These are phyloP conservation scores for Eucalyptus coolabah DNA, from an alignment of 345 rosid genomes.

Conservation along the genomic window DNA sequence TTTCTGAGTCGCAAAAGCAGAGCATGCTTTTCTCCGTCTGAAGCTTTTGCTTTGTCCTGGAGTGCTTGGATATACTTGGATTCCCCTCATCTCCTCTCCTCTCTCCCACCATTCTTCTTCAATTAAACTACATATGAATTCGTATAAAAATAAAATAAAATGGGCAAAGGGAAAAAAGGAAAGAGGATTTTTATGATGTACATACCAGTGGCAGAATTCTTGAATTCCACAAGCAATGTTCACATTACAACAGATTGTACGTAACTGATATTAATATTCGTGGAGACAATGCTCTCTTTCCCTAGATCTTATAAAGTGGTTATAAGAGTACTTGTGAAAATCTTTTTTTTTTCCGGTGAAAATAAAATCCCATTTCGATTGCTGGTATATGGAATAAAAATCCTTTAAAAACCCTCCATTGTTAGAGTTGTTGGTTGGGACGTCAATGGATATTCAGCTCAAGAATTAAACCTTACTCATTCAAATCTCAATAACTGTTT, in stretches of 20 bases:
- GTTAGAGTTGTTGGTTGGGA: not conserved
- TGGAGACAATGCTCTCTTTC: not conserved
- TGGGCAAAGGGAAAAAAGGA: not conserved
- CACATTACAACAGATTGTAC: not conserved
- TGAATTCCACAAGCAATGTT: not conserved
- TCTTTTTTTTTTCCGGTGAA: no score
- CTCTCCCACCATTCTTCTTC: not conserved
- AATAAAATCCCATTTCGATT: not conserved
- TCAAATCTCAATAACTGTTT: not conserved
- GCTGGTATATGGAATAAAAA: not conserved
- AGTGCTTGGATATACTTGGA: slow-evolving; percentile 6
- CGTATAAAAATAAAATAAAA: not conserved
- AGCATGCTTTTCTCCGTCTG: not conserved
- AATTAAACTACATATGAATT: not conserved
- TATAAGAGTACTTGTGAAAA: not conserved
- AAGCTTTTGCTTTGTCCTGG: not conserved
- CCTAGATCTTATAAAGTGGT: not conserved
- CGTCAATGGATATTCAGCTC: not conserved
- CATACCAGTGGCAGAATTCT: not conserved
- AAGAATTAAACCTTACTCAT: not conserved
- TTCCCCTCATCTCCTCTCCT: not conserved
- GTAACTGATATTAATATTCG: not conserved
- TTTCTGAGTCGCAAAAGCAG: slow-evolving; percentile 45
- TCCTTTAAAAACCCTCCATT: not conserved
- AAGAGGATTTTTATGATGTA: not conserved